A percentile compares a stretch with the other conserved stretches of the same genome.
Conservation (phyloP, 1,139 yeast genomes). For the Yamadazyma blattariae region DNA sequence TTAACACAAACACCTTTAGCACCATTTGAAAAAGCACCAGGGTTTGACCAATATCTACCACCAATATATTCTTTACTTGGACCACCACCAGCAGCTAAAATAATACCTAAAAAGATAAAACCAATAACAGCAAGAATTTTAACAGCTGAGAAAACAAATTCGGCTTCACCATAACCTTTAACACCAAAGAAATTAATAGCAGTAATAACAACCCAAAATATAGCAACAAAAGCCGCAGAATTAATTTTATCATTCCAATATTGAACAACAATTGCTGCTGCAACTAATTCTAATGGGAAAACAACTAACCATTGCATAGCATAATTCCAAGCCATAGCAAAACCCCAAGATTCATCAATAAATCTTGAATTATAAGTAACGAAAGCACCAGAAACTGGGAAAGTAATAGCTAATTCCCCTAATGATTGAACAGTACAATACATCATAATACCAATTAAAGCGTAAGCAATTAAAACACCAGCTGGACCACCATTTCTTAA, state of each 20-base stretch:
- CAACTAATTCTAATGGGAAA: slow-evolving; percentile 71
- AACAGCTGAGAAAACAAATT: slow-evolving; percentile 57
- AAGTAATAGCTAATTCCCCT: slow-evolving; percentile 69
- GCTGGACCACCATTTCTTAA: slow-evolving; percentile 70
- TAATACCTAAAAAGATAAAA: slow-evolving; percentile 69
- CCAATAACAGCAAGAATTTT: slow-evolving; percentile 66
- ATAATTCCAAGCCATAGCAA: slow-evolving; percentile 75
- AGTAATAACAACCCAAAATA: slow-evolving; percentile 60
- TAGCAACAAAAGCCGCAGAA: slow-evolving; percentile 67
- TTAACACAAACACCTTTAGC: slow-evolving; percentile 55
- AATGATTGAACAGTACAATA: slow-evolving; percentile 69
- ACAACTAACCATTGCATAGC: slow-evolving; percentile 71
- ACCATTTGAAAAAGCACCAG: slow-evolving; percentile 67
- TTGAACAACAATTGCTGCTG: slow-evolving; percentile 67
- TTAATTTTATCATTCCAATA: slow-evolving; percentile 59
- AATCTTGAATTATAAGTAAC: slow-evolving; percentile 67
- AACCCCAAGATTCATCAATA: slow-evolving; percentile 72
- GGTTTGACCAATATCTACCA: slow-evolving; percentile 55
- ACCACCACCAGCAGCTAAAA: slow-evolving; percentile 65
- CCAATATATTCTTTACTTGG: slow-evolving; percentile 51
- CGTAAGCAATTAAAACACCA: slow-evolving; percentile 64
- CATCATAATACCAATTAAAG: slow-evolving; percentile 41
- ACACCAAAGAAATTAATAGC: slow-evolving; percentile 62
- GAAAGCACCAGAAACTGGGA: slow-evolving; percentile 75
- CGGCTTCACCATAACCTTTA: slow-evolving; percentile 70